Conservation (phyloP, 768 basidiomycete genomes). For the Daedalea quercina region DNA sequence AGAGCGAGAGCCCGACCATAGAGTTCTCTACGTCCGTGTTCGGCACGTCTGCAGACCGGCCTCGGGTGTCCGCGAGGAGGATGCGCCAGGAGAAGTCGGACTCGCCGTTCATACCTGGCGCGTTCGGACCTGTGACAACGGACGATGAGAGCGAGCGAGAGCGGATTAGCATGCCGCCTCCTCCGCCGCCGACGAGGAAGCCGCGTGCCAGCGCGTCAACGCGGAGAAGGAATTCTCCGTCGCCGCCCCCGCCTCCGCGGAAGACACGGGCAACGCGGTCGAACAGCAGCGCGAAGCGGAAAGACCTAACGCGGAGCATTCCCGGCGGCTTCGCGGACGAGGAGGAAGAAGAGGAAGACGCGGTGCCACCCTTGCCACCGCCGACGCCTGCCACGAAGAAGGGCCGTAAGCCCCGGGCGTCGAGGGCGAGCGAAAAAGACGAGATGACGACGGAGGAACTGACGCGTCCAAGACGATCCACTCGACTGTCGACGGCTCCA, state of each 20-base stretch:
- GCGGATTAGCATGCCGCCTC: neutral
- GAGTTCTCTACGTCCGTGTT: constrained; percentile 26
- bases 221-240: constrained; percentile 6
- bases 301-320: constrained; percentile 16
- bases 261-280: constrained; percentile 5
- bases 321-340: constrained; percentile 25
- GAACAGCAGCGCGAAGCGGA: constrained; percentile 1
- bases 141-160: constrained; percentile 24
- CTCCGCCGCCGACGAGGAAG: neutral
- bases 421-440: constrained; percentile 9
- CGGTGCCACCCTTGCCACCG: constrained; percentile 27
- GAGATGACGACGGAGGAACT: constrained; percentile 19
- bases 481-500: constrained; percentile 29
- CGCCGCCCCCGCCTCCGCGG: constrained; percentile 3
- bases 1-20: constrained; percentile 8
- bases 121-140: constrained; percentile 35
- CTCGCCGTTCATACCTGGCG: constrained; percentile 33
- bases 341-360: constrained; percentile 25
- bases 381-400: constrained; percentile 16
- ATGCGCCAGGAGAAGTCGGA: neutral
- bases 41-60: constrained; percentile 5
- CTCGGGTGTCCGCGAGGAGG: neutral
- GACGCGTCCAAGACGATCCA: constrained; percentile 28
- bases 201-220: neutral
- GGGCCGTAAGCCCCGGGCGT: constrained; percentile 15